Evolutionary conservation across 139 green algal genomes (phyloP), one percentile per base, ranked within the genome.

Genomic region (Zygnema cylindricum): DNA sequence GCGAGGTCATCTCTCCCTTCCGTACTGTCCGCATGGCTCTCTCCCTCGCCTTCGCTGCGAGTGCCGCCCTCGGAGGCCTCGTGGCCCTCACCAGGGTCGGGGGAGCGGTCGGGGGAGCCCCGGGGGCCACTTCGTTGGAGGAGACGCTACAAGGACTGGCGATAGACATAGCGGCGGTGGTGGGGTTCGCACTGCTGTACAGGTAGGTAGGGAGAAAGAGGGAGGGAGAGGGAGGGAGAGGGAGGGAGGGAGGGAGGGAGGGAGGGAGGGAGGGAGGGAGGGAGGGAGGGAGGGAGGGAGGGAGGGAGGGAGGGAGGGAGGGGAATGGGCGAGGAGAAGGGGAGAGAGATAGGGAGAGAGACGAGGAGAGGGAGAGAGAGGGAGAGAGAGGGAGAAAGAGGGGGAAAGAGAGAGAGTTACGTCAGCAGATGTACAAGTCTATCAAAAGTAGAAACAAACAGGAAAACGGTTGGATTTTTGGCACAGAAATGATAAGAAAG

Each of bases 11-110:
- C 7, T 30, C 88, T 22, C 86, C 86, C 43, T 91, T 91, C 43
- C 86, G 86, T n/a, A 83, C 82, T 21, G 39, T 89, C 43, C 86
- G 86, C 82, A 91, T 91, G 69, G 87, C 88, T 69, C 42, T 91
- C 41, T 88, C 76, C 82, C 32, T 69, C n/a, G 86, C 86, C 23
- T 82, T 91, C 39, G 69, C 81, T 33, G 86, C 86, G 32, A 73
- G 39, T 54, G 86, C 83, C 23, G 69, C 25, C 21, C 2, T 91
- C n/a, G 86, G 86, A 30, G 79, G 36, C 33, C 54, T 89, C 25
- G 82, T 91, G 40, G 35, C 86, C 2, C 23, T 82, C 43, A 91
- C 83, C 0, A 16, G 32, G 25, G 36, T 91, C 32, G 23, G 86
- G 33, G 86, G 55, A n/a, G 38, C 43, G 36, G 23, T 91, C 38